Evolutionary conservation across 805 yeast species (phyloP).

Genomic region (Wickerhamiella vanderwaltii): DNA sequence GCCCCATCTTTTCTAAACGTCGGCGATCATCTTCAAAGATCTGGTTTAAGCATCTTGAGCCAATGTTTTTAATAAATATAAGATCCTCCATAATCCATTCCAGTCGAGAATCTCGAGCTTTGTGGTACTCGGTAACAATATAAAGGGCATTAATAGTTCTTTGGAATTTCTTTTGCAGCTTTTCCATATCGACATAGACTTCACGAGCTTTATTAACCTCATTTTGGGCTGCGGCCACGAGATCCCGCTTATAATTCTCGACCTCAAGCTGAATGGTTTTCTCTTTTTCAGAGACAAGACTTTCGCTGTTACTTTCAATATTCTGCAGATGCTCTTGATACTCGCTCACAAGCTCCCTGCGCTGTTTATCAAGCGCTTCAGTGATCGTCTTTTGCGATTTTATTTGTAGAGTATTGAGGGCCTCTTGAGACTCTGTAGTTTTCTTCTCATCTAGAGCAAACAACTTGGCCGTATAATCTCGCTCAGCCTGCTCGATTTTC

Average conservation of each 20-base stretch:
- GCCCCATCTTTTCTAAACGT: not conserved
- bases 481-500: too few species aligned
- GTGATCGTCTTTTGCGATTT: not conserved
- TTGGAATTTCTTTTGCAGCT: not conserved
- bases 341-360: not conserved
- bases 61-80: conserved; percentile 6
- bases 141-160: conserved; percentile 2
- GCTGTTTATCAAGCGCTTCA: not conserved
- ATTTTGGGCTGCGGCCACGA: not conserved
- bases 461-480: too few species aligned
- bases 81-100: not conserved
- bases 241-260: not conserved
- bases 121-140: not conserved
- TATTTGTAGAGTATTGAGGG: not conserved
- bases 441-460: too few species aligned
- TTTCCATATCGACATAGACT: not conserved
- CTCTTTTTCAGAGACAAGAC: not conserved
- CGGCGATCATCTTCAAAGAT: not conserved
- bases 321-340: conserved; percentile 3
- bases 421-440: too few species aligned
- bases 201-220: not conserved
- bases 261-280: conserved; percentile 2
- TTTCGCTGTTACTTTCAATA: not conserved
- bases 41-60: conserved; percentile 4
- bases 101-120: not conserved